These are phyloP conservation scores for Saccharomycopsis babjevae DNA, from an alignment of 805 yeast genomes.

Conservation along the genomic window DNA sequence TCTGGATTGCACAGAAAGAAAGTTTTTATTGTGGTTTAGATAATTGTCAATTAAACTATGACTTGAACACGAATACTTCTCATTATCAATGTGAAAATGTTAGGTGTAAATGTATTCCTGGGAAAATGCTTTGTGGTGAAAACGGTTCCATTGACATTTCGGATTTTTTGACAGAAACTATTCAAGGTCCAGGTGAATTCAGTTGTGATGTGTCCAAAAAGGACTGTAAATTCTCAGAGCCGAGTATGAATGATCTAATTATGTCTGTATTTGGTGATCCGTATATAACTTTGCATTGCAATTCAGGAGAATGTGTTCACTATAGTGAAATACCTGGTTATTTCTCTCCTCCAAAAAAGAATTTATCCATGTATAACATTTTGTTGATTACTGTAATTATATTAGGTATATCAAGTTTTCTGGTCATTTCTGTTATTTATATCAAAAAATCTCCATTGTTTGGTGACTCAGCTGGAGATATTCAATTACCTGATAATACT, in stretches of 20 bases:
- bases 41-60: conserved; percentile 62
- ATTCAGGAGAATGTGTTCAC: conserved; percentile 86
- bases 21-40: conserved; percentile 81
- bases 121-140: conserved; percentile 86
- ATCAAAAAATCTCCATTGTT: conserved; percentile 57
- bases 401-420: conserved; percentile 27
- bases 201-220: conserved; percentile 57
- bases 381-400: conserved; percentile 36
- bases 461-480: conserved; percentile 16
- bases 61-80: conserved; percentile 52
- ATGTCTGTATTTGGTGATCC: conserved; percentile 93
- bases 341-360: conserved; percentile 44
- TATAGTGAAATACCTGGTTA: conserved; percentile 91
- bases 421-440: conserved; percentile 35
- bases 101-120: conserved; percentile 86
- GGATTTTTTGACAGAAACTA: conserved; percentile 83
- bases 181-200: conserved; percentile 89
- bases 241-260: conserved; percentile 90
- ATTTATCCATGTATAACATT: conserved; percentile 37
- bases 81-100: conserved; percentile 70
- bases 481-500: conserved; percentile 22
- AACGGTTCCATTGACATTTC: conserved; percentile 90
- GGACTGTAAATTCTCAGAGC: conserved; percentile 78
- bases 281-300: conserved; percentile 68
- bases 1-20: conserved; percentile 89